Base-by-base conservation (phyloP, 225 moss, liverwort and hornwort genomes). In the Marchantia paleacea region DNA sequence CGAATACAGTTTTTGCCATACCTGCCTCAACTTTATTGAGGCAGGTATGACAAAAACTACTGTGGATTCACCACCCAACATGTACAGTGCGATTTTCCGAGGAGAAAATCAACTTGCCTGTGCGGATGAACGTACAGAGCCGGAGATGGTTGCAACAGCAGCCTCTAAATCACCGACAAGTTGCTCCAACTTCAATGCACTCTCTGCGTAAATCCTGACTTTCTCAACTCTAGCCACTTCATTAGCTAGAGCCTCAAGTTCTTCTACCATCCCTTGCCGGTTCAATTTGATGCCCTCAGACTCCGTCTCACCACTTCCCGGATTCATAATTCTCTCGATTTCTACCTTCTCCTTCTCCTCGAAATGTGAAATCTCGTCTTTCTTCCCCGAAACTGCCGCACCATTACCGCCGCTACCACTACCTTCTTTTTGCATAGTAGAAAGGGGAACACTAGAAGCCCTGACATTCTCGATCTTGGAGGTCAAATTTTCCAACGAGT, bases 121-220 rank as follows among this genome's bases (percentile, higher is more conserved):
- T 57, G 80, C n/a, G 10, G 76, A 18, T 60, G 82, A 28, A 39
- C 80, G 82, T 68, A 78, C 83, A 66, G 88, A 80, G 82, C 84
- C 82, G 73, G 91, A 76, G 84, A 95, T 73, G 87, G 82, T 24
- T 71, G 94, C 90, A 22, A 94, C 91, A 22, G 88, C 85, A 55
- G 93, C 91, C 75, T 99, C 99, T 83, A 99, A 81, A 52, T 92
- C 94, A 39, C 99, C 99, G 3, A 95, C 90, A 79, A 86, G 78
- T 80, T 89, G 94, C 90, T 95, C 95, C 79, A 95, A 69, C 52
- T 88, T 92, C 81, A 94, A 82, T 62, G 90, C 92, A 67, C 85
- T 90, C 79, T 92, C 91, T 1, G 90, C 91, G 48, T 97, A 94
- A 69, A 81, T 73, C 72, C 91, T 86, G 70, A 91, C 91, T 62